Percentiles rank a stretch among this genome's conserved stretches.
phyloP scores from a whole-genome alignment of 805 yeast genomes.

The Ogataea methanolica region DNA sequence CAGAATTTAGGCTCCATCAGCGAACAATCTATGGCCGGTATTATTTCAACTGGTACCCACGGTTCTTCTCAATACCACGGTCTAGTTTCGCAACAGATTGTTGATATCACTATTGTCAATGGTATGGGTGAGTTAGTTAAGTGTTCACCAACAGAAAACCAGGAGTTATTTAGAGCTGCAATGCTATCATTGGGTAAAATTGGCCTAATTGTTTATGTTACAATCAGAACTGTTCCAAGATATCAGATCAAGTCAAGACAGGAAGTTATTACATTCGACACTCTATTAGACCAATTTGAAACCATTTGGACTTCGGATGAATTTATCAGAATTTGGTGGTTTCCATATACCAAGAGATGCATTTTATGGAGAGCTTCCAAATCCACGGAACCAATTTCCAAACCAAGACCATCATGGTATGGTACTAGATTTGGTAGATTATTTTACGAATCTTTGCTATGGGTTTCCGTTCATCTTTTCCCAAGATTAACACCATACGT shows the following conservation, averaged over 20 bases:
- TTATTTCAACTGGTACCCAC: conserved; percentile 94
- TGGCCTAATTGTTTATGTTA: conserved; percentile 83
- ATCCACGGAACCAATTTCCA: conserved; percentile 57
- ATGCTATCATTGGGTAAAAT: conserved; percentile 83
- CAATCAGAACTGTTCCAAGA: conserved; percentile 77
- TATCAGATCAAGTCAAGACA: conserved; percentile 78
- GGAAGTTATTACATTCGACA: conserved; percentile 75
- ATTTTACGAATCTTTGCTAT: conserved; percentile 73
- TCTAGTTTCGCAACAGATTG: conserved; percentile 81
- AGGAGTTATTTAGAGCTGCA: conserved; percentile 73
- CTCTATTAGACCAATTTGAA: conserved; percentile 70
- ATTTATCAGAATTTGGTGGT: conserved; percentile 95
- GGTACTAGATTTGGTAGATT: conserved; percentile 76
- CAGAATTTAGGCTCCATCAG: conserved; percentile 93
- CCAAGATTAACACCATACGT: conserved; percentile 80
- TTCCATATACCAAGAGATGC: conserved; percentile 84
- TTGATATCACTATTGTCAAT: conserved; percentile 67
- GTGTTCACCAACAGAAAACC: conserved; percentile 61
- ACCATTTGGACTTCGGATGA: conserved; percentile 85
- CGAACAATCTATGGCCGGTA: conserved; percentile 93
- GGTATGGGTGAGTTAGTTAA: conserved; percentile 69
- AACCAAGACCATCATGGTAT: conserved; percentile 76
- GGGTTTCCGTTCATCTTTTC: conserved; percentile 67
- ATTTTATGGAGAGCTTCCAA: conserved; percentile 88
- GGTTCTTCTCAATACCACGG: conserved; percentile 95